These are phyloP conservation scores for Podospora fimiseda DNA, from an alignment of 495 filamentous ascomycete species.

Conservation along the genomic window DNA sequence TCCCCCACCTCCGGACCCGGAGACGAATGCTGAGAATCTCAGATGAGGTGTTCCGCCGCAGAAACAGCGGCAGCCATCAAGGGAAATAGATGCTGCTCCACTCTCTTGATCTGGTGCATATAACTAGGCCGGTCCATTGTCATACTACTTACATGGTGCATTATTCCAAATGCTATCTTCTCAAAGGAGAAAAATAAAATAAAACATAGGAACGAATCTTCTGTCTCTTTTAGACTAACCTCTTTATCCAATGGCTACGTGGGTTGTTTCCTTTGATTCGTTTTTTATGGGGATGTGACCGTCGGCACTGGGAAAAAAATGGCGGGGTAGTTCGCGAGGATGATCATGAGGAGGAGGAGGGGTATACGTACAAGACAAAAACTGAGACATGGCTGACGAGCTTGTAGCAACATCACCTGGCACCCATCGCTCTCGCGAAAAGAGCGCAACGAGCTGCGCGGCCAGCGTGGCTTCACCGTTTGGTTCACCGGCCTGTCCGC, in stretches of 20 bases:
- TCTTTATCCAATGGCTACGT: neutral
- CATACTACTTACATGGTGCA: neutral
- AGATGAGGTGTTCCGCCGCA: no score
- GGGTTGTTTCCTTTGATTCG: neutral
- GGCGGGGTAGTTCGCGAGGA: slow-evolving; percentile 3
- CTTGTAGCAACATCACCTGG: slow-evolving; percentile 91
- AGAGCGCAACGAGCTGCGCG: slow-evolving; percentile 73
- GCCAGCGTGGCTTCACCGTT: slow-evolving; percentile 86
- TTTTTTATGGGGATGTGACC: neutral
- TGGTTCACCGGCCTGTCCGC: slow-evolving; percentile 97
- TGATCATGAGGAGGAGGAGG: neutral
- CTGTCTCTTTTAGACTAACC: neutral
- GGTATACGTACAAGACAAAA: neutral
- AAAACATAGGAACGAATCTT: no score
- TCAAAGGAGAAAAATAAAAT: no score
- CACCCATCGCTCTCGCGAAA: slow-evolving; percentile 79
- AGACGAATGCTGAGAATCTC: no score
- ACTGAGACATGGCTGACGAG: neutral
- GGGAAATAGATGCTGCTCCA: neutral
- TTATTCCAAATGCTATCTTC: no score
- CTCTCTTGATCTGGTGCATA: neutral
- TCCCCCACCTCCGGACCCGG: no score
- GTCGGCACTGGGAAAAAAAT: neutral
- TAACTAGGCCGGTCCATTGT: neutral
- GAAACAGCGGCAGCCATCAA: neutral